Evolutionary conservation across 2,329 filamentous ascomycete species (phyloP).

Genomic region (Whalleya microplaca): DNA sequence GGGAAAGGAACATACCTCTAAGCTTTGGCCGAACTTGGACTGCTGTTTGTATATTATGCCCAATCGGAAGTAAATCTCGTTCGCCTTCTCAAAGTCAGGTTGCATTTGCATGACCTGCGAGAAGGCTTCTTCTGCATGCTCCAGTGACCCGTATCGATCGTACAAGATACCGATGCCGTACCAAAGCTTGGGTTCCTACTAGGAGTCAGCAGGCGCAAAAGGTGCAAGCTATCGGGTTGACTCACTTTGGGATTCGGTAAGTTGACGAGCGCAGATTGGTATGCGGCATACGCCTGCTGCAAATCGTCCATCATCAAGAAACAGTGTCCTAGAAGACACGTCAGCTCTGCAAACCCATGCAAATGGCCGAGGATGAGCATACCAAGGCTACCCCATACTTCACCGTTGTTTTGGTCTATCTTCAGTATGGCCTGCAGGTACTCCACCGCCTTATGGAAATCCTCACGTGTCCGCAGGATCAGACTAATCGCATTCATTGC

Average conservation of each 20-base stretch:
- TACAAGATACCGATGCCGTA: constrained; percentile 98
- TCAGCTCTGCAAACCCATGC: constrained; percentile 20
- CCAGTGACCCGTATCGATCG: constrained; percentile 91
- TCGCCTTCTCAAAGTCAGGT: constrained; percentile 96
- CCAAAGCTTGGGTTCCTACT: constrained; percentile 92
- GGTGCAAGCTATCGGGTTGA: constrained; percentile 21
- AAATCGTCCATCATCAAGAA: constrained; percentile 98
- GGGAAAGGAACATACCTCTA: constrained; percentile 68
- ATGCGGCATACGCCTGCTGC: constrained; percentile 94
- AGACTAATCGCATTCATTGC: constrained; percentile 95
- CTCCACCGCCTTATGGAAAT: constrained; percentile 92
- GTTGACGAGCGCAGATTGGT: constrained; percentile 93
- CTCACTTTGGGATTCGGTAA: constrained; percentile 87
- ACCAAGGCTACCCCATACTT: constrained; percentile 96
- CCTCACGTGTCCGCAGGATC: constrained; percentile 88
- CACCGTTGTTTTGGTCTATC: constrained; percentile 85
- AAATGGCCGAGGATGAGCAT: constrained; percentile 38
- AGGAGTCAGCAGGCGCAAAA: constrained; percentile 20
- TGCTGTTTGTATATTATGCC: constrained; percentile 99
- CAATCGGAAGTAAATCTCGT: constrained; percentile 97
- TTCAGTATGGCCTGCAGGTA: constrained; percentile 91
- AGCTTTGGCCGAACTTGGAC: constrained; percentile 86
- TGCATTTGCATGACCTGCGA: constrained; percentile 99
- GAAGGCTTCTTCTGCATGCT: constrained; percentile 97
- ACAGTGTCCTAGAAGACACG: constrained; percentile 74